These are phyloP conservation scores for Auriculariales sp. DNA, from an alignment of 768 basidiomycete genomes.

Conservation along the genomic window DNA sequence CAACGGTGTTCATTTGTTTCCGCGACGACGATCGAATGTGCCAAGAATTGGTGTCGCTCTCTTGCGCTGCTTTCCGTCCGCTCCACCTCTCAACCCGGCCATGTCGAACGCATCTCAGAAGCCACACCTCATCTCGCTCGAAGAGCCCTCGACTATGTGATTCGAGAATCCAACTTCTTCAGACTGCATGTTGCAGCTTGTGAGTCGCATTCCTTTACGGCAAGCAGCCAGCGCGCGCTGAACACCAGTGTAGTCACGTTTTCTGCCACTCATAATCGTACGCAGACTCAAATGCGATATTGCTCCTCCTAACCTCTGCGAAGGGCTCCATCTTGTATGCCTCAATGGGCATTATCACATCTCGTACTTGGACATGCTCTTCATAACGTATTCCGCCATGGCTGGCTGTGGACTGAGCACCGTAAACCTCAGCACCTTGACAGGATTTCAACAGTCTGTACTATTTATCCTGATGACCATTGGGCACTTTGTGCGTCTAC, in stretches of 20 bases:
- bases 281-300: neutral
- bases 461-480: conserved; percentile 20
- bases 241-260: too few relatives aligned
- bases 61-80: too few relatives aligned
- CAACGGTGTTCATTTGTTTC: too few relatives aligned
- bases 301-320: neutral
- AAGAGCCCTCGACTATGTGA: neutral
- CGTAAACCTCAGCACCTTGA: conserved; percentile 18
- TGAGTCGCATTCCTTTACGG: conserved; percentile 15
- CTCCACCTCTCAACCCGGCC: too few relatives aligned
- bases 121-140: too few relatives aligned
- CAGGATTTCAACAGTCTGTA: conserved; percentile 17
- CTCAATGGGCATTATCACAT: conserved; percentile 16
- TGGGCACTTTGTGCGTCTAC: conserved; percentile 9
- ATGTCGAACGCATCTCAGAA: too few relatives aligned
- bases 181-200: conserved; percentile 17
- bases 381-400: conserved; percentile 18
- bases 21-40: too few relatives aligned
- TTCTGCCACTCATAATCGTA: conserved; percentile 8
- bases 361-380: conserved; percentile 20
- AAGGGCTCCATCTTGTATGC: conserved; percentile 18
- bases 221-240: too few relatives aligned
- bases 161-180: conserved; percentile 15
- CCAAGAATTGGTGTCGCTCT: too few relatives aligned
- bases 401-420: conserved; percentile 21